These are phyloP conservation scores for Tuber microsphaerosporum DNA, from an alignment of 495 filamentous ascomycete species.

Conservation along the genomic window DNA sequence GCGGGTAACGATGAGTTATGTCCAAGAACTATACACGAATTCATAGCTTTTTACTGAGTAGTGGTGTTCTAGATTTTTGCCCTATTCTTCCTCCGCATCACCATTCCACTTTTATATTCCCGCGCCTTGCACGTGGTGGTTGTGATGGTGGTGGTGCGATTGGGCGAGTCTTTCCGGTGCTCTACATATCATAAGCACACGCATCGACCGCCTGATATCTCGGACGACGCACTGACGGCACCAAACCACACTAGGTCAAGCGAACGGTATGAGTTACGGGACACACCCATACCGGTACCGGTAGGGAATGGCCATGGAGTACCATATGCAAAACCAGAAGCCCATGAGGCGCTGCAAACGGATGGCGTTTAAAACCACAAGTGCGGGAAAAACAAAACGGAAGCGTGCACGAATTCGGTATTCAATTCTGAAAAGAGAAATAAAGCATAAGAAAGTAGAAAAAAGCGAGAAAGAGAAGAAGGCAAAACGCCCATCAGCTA, in stretches of 20 bases:
- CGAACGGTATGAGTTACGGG: background rate
- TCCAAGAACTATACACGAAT: no score
- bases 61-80: no score
- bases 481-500: constrained; percentile 7
- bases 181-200: background rate
- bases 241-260: background rate
- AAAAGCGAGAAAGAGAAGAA: background rate
- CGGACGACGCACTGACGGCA: background rate
- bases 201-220: background rate
- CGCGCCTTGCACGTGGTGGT: background rate
- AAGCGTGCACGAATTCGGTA: background rate
- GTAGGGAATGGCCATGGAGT: background rate
- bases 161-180: no score
- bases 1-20: no score
- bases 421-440: constrained; percentile 2
- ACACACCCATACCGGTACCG: background rate
- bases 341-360: background rate
- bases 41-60: no score
- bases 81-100: no score
- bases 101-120: no score
- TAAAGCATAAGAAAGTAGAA: constrained; percentile 2
- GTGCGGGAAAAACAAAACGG: background rate
- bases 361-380: background rate
- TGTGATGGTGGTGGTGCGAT: background rate
- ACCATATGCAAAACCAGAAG: background rate